phyloP scores from a whole-genome alignment of 495 filamentous ascomycete genomes.

The Aspergillus ellipticus region DNA sequence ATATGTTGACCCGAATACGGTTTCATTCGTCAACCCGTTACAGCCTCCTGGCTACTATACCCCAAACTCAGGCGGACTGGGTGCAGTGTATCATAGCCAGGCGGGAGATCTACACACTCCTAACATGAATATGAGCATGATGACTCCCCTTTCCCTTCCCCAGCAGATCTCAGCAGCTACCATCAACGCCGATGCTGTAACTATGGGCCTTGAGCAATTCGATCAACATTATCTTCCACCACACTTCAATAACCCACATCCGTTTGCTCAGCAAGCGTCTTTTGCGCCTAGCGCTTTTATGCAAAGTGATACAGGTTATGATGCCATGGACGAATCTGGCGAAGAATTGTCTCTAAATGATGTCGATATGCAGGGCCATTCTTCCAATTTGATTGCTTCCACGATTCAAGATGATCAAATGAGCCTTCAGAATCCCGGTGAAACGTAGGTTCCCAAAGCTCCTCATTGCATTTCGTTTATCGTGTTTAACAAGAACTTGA shows the following conservation, averaged over 20 bases:
- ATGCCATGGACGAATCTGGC: conserved; percentile 63
- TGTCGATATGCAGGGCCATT: conserved; percentile 36
- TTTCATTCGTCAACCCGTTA: conserved; percentile 71
- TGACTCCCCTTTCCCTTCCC: conserved; percentile 80
- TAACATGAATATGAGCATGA: conserved; percentile 66
- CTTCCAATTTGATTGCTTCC: conserved; percentile 26
- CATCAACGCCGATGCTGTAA: conserved; percentile 23
- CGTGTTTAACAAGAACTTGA: conserved; percentile 1
- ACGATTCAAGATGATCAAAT: conserved; percentile 21
- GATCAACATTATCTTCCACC: conserved; percentile 61
- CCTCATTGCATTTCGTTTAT: no score
- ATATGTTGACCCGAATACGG: conserved; percentile 78
- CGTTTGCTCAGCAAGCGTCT: conserved; percentile 61
- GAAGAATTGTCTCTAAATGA: conserved; percentile 59
- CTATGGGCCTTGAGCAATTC: conserved; percentile 52
- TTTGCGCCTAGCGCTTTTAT: conserved; percentile 80
- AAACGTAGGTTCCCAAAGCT: conserved; percentile 45
- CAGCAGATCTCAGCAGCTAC: conserved; percentile 54
- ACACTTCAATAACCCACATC: conserved; percentile 69
- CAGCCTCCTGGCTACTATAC: conserved; percentile 84
- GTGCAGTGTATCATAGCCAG: conserved; percentile 75
- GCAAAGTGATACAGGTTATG: conserved; percentile 71
- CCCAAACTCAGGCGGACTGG: conserved; percentile 81
- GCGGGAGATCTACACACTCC: conserved; percentile 91
- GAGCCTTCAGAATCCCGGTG: conserved; percentile 30